Percentiles rank a stretch among this genome's conserved stretches.
These are phyloP conservation scores for Diversispora epigaea DNA, from an alignment of 192 early-diverging fungal genomes.

Conservation along the genomic window DNA sequence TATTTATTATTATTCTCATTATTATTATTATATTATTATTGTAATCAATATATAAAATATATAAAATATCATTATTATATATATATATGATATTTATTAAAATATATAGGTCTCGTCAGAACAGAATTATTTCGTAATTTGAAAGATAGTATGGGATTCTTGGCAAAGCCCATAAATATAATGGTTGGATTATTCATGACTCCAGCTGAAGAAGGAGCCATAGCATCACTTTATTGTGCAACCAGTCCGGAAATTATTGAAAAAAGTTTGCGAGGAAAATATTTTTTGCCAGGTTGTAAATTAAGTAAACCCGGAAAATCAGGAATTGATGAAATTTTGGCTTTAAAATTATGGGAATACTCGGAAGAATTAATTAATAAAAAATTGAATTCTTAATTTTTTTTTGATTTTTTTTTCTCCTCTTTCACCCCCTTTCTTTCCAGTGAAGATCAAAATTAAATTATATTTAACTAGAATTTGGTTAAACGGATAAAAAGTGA, in stretches of 20 bases:
- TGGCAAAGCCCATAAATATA: not conserved
- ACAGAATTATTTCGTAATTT: not conserved
- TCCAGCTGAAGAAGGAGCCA: slow-evolving; percentile 43
- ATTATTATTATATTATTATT: not conserved
- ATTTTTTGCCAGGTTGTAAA: slow-evolving; percentile 41
- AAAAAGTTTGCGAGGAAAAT: slow-evolving; percentile 38
- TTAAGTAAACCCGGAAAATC: slow-evolving; percentile 24
- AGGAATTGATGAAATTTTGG: slow-evolving; percentile 33
- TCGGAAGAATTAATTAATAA: slow-evolving; percentile 21
- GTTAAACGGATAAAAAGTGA: too few relatives aligned
- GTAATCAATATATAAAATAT: not conserved
- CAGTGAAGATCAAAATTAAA: too few relatives aligned
- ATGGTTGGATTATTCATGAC: not conserved
- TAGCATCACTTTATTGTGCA: slow-evolving; percentile 50
- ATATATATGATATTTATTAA: too few relatives aligned
- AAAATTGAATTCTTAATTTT: not conserved
- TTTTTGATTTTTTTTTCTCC: too few relatives aligned
- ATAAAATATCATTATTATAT: not conserved
- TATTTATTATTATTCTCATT: not conserved
- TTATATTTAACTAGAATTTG: too few relatives aligned
- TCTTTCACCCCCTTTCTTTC: too few relatives aligned
- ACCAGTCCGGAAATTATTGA: slow-evolving; percentile 54
- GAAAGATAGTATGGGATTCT: not conserved
- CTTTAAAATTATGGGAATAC: slow-evolving; percentile 36
- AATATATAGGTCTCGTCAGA: too few relatives aligned